Evolutionary conservation across 148 eudicot species (phyloP).

Genomic region (Chenopodium formosanum): DNA sequence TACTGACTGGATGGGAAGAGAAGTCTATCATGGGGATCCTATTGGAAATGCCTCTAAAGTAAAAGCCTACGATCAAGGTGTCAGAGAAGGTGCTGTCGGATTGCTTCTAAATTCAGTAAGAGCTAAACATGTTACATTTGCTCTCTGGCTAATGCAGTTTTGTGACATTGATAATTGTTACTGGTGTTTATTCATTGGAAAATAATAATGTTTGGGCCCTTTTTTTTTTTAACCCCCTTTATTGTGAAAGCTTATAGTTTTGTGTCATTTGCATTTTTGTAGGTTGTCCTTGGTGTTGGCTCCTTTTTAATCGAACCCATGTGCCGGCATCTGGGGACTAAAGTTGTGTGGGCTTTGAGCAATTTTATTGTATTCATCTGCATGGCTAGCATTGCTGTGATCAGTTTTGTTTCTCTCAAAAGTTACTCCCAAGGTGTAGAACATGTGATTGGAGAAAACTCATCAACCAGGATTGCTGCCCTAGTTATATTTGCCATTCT

Average conservation of each 20-base stretch:
- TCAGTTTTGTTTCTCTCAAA: constrained; percentile 64
- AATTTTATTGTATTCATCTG: constrained; percentile 72
- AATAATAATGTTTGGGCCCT: neutral
- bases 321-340: constrained; percentile 76
- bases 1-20: constrained; percentile 99
- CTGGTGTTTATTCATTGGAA: neutral
- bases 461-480: constrained; percentile 65
- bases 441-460: constrained; percentile 59
- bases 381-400: constrained; percentile 89
- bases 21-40: constrained; percentile 87
- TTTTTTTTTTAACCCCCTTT: neutral
- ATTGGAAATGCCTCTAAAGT: constrained; percentile 53
- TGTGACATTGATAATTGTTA: constrained; percentile 1
- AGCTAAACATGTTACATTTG: constrained; percentile 34
- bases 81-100: constrained; percentile 99
- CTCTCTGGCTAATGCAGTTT: neutral
- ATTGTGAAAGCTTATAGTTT: neutral
- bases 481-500: constrained; percentile 84
- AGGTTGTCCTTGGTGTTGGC: constrained; percentile 90
- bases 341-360: constrained; percentile 93
- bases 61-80: constrained; percentile 80
- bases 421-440: constrained; percentile 51
- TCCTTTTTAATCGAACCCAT: constrained; percentile 91
- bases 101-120: constrained; percentile 98
- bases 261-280: constrained; percentile 12